phyloP scores from a whole-genome alignment of 1,284 basidiomycete species.

The Sporisorium sorghi region DNA sequence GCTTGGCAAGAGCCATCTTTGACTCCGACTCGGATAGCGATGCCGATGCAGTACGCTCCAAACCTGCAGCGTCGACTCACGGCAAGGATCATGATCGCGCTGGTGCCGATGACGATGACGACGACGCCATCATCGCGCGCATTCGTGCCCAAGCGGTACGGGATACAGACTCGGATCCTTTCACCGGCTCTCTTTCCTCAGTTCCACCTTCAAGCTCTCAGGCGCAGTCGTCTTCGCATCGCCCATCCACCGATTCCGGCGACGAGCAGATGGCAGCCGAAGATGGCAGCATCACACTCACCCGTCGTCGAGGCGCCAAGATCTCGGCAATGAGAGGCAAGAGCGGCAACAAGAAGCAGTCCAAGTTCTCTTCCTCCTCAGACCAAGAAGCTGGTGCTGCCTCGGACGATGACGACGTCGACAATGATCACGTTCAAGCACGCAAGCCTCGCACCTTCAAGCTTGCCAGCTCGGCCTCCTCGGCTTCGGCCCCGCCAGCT shows the following conservation, averaged over 20 bases:
- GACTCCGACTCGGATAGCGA: conserved; percentile 45
- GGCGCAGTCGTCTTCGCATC: conserved; percentile 19
- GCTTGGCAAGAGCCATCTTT: conserved; percentile 35
- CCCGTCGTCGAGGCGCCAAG: conserved; percentile 32
- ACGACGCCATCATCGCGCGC: conserved; percentile 34
- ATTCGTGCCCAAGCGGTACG: conserved; percentile 26
- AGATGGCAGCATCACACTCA: conserved; percentile 17
- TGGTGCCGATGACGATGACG: conserved; percentile 16
- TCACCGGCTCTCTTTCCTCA: conserved; percentile 39
- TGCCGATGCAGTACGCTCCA: neutral
- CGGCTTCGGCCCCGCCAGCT: conserved; percentile 6
- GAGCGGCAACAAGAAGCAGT: conserved; percentile 9
- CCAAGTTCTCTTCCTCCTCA: conserved; percentile 31
- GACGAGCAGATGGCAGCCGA: conserved; percentile 7
- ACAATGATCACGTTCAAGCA: conserved; percentile 9
- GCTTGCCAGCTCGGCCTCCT: conserved; percentile 26
- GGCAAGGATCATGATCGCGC: neutral
- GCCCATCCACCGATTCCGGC: neutral
- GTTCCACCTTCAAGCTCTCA: conserved; percentile 31
- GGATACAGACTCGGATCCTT: conserved; percentile 36
- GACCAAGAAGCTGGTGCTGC: conserved; percentile 12
- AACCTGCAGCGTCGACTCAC: neutral
- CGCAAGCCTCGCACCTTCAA: conserved; percentile 34
- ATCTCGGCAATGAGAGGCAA: conserved; percentile 44
- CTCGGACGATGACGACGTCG: conserved; percentile 10